Evolutionary conservation across 768 basidiomycete species (phyloP).

Genomic region (Mycena haematopus): DNA sequence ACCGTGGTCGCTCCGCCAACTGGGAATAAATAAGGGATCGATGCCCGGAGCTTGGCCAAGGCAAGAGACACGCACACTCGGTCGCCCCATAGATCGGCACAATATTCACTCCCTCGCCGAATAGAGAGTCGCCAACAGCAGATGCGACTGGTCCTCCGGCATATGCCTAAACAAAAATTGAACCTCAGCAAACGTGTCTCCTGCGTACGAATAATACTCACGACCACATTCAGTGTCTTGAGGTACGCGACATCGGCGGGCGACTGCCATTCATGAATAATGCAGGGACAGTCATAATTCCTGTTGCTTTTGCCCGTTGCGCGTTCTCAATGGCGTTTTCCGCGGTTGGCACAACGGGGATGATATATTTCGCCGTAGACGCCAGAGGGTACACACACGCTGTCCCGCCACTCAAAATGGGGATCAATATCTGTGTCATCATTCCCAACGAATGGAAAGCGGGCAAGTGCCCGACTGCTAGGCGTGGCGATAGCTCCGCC

Average conservation of each 20-base stretch:
- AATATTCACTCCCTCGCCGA: slow-evolving; percentile 42
- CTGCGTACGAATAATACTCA: slow-evolving; percentile 28
- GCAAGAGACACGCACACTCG: slow-evolving; percentile 33
- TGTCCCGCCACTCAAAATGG: slow-evolving; percentile 36
- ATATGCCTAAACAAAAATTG: slow-evolving; percentile 35
- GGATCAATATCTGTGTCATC: slow-evolving; percentile 37
- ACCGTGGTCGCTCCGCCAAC: slow-evolving; percentile 31
- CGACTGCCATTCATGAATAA: slow-evolving; percentile 48
- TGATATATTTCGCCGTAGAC: slow-evolving; percentile 27
- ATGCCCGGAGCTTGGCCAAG: neutral
- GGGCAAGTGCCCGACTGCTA: slow-evolving; percentile 36
- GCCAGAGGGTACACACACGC: slow-evolving; percentile 43
- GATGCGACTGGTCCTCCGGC: slow-evolving; percentile 45
- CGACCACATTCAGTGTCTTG: slow-evolving; percentile 35
- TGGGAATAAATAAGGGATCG: neutral
- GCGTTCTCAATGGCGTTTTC: slow-evolving; percentile 47
- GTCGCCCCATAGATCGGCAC: slow-evolving; percentile 45
- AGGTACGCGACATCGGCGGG: slow-evolving; percentile 37
- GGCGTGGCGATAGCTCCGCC: slow-evolving; percentile 11
- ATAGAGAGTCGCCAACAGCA: slow-evolving; percentile 44
- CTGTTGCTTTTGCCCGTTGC: slow-evolving; percentile 35
- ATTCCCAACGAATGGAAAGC: slow-evolving; percentile 48
- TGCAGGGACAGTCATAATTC: slow-evolving; percentile 45
- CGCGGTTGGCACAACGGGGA: slow-evolving; percentile 46
- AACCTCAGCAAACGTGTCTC: neutral